phyloP scores from a whole-genome alignment of 257 asterid species.

The Przewalskia tangutica region DNA sequence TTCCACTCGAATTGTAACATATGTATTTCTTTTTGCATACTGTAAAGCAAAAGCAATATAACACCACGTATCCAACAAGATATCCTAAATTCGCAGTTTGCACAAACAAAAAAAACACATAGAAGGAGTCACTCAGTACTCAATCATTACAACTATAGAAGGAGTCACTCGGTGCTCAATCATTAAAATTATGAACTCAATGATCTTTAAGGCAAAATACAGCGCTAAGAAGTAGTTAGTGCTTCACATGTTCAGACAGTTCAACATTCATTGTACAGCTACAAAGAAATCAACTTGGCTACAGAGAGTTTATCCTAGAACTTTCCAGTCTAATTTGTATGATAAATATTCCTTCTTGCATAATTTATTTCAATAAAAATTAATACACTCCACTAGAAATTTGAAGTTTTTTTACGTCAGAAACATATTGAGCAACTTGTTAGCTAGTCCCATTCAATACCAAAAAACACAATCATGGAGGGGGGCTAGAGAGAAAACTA shows the following conservation, averaged over 20 bases:
- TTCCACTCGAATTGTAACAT: not conserved
- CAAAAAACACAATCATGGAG: too few species aligned
- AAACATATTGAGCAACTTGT: not conserved
- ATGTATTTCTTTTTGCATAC: not conserved
- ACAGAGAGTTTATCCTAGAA: not conserved
- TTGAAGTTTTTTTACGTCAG: not conserved
- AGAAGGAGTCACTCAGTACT: not conserved
- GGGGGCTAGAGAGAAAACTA: too few species aligned
- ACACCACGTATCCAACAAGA: not conserved
- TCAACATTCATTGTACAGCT: not conserved
- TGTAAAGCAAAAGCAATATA: not conserved
- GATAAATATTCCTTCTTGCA: not conserved
- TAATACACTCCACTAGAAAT: not conserved
- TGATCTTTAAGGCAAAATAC: not conserved
- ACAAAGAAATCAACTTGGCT: not conserved
- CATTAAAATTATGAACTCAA: not conserved
- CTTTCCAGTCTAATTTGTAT: not conserved
- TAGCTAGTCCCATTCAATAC: not conserved
- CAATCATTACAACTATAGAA: too few species aligned
- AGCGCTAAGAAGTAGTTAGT: not conserved
- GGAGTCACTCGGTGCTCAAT: not conserved
- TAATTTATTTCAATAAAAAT: not conserved
- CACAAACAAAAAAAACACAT: not conserved
- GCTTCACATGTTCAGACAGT: not conserved
- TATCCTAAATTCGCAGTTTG: not conserved